Base-by-base conservation (phyloP, 2,329 filamentous ascomycete genomes). In the Ophiostoma populinum region DNA sequence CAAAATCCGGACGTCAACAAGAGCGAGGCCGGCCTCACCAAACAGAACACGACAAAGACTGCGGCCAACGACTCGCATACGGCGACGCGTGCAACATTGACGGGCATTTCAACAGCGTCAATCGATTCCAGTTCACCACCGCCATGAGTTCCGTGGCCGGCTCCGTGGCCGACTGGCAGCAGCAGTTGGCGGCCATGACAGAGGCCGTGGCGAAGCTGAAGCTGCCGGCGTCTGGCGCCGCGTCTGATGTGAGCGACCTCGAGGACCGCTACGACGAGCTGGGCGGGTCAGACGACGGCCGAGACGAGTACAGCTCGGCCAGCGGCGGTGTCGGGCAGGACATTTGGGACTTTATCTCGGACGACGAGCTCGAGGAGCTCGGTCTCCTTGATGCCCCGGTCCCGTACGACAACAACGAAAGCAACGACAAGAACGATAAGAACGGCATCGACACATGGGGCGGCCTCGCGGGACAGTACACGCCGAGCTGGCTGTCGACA, bases 261-360 rank as follows among this genome's bases (percentile, higher is more conserved):
- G 34, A 24, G 20, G 33, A 30, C 29, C 15, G 10, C 12, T 33
- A 12, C 3, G 27, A 33, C 43, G 53, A 59, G 20, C 54, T 58
- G 29, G 58, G 59, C 13, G 58, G 66, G 10, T 65, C 74, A 36
- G 56, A 75, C 28, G 56, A 75, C 34, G 75, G 80, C 42, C 72
- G 82, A 7, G 75, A 81, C 22, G 61, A 68, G 10, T 63, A 63
- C 43, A 64, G 61, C 2, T 68, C 65, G 2, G 21, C 35, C 26
- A 38, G 32, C 32, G 37, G 31, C 10, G 70, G 70, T 5, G 72
- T 68, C 13, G 70, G 71, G 5, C 80, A 87, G 39, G 85, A 94
- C 55, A 75, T 94, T 8, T 94, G 87, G 87, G 86, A 94, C 51
- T 74, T 92, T 39, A 82, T 92, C 49, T 83, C 76, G 40, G 78